Base-by-base conservation (phyloP, 108 stramenopile species). In the Discostella pseudostelligera region DNA sequence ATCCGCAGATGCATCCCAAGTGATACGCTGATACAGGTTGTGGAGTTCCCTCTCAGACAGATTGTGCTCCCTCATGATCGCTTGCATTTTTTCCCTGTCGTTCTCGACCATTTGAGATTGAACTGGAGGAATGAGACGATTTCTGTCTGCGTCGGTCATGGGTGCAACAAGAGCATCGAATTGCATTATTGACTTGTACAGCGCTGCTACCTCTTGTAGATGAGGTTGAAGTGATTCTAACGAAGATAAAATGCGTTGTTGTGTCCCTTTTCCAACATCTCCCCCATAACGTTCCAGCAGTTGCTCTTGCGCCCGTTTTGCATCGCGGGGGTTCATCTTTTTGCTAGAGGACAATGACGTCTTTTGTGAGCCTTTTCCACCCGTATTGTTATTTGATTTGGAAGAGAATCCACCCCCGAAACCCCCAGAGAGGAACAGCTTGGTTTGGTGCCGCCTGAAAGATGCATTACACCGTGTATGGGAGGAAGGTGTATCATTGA, bases 1-100 rank as follows among this genome's bases (percentile, higher is more conserved):
- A 79, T 86, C 85, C 12, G 88, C 88, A 24, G 72, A 74, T n/a
- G 88, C 88, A 80, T 89, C 84, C 88, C 88, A 89, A 3, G 88
- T 89, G 17, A 72, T 61, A 32, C 56, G 61, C 79, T 89, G 88
- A 42, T 81, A 81, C 5, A 81, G 16, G 53, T 86, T 86, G 54
- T 86, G 88, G 2, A 89, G 44, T 59, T 89, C 82, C 8, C 59
- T 63, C 24, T 70, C 78, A 0, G 69, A 49, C n/a, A 75, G 17
- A 17, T 56, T 42, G 45, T 85, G 67, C 28, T 81, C 74, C 17
- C 59, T 36, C 49, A 72, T 69, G 12, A 84, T 22, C n/a, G 56
- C 16, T n/a, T 81, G 54, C 36, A 86, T 63, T 44, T 67, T 77
- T 3, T 61, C 67, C 14, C 82, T 72, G 26, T 81, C 70, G 3